A percentile compares a stretch with the other conserved stretches of the same genome.
Conservation (phyloP, 305 asterid species). For the Galium porrigens region DNA sequence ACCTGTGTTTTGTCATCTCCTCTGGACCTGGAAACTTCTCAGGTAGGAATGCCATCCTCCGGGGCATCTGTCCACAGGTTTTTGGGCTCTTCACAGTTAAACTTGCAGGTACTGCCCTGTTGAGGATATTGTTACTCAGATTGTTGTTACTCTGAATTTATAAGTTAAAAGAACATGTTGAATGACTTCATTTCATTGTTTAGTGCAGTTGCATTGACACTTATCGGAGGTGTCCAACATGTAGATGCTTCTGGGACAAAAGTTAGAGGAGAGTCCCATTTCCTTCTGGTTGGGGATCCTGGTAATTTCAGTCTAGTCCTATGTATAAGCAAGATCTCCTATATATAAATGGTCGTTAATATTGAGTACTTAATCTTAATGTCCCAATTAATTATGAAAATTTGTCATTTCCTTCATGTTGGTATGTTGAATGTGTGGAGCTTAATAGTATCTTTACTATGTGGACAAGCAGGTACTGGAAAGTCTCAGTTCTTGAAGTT, state of each 20-base stretch:
- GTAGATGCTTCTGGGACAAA: constrained; percentile 89
- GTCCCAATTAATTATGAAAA: neutral
- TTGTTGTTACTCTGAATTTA: neutral
- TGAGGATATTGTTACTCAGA: constrained; percentile 6
- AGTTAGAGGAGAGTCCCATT: constrained; percentile 92
- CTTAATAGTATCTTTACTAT: constrained; percentile 2
- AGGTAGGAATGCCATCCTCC: constrained; percentile 92
- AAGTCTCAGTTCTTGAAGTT: constrained; percentile 91
- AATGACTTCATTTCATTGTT: constrained; percentile 21
- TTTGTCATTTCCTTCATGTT: neutral
- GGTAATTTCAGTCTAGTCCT: constrained; percentile 33
- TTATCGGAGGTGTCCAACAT: constrained; percentile 91
- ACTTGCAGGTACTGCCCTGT: constrained; percentile 60
- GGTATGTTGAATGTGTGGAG: neutral
- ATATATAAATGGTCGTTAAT: neutral
- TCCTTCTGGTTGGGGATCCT: constrained; percentile 97
- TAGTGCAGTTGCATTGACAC: constrained; percentile 60
- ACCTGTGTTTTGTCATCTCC: too few species aligned
- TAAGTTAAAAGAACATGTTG: neutral
- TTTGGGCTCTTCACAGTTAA: constrained; percentile 94
- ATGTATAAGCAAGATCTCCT: neutral
- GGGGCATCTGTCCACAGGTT: constrained; percentile 83
- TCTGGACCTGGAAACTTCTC: constrained; percentile 1
- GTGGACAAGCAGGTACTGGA: constrained; percentile 63
- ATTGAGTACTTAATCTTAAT: neutral